Conservation (phyloP, 2,329 filamentous ascomycete genomes). For the Knufia fluminis region DNA sequence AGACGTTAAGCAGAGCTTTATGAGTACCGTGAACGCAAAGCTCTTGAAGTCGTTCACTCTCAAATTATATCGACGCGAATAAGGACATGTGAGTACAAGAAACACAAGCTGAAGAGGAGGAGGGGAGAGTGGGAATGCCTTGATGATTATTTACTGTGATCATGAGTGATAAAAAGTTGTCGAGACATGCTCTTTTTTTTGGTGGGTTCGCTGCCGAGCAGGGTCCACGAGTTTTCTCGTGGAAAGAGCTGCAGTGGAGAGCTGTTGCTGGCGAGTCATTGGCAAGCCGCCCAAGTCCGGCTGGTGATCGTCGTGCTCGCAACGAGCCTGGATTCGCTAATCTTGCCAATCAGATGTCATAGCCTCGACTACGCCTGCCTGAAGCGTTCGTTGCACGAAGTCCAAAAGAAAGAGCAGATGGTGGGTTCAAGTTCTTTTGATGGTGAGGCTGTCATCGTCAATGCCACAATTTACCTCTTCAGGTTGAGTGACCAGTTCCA, state of each 20-base stretch:
- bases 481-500: too few relatives aligned
- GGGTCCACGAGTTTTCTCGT: background rate
- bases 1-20: constrained; percentile 35
- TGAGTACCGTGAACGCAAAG: constrained; percentile 45
- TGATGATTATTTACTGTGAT: too few relatives aligned
- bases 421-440: background rate
- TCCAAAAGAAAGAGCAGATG: background rate
- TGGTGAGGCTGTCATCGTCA: background rate
- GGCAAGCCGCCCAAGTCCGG: background rate
- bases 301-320: background rate
- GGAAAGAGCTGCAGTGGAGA: background rate
- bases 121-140: too few relatives aligned
- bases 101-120: background rate
- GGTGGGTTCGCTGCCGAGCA: background rate
- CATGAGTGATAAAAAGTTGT: background rate
- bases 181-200: background rate
- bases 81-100: background rate
- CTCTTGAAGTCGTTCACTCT: constrained; percentile 47
- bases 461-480: background rate
- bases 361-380: too few relatives aligned
- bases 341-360: background rate
- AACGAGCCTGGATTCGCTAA: background rate
- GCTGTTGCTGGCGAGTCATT: background rate
- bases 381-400: too few relatives aligned
- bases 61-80: constrained; percentile 12